A percentile compares a stretch with the other conserved stretches of the same genome.
Evolutionary conservation across 129 eudicot genomes (phyloP).

Genomic region (Erigeron canadensis): DNA sequence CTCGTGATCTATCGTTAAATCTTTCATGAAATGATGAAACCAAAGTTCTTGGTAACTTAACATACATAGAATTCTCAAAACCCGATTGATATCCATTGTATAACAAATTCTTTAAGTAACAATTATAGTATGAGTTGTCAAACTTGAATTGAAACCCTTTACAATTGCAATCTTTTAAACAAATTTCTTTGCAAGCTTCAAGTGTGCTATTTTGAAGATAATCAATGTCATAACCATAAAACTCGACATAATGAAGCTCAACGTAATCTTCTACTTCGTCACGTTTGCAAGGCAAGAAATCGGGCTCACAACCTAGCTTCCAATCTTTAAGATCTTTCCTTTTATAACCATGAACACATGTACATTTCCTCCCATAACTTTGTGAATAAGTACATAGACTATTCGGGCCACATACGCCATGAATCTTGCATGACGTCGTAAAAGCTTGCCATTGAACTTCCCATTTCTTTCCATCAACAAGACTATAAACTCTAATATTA

Average conservation of each 20-base stretch:
- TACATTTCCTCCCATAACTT: constrained; percentile 28
- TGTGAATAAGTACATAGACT: constrained; percentile 38
- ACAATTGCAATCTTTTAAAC: constrained; percentile 38
- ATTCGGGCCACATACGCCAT: constrained; percentile 50
- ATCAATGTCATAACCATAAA: constrained; percentile 39
- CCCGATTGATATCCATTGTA: constrained; percentile 38
- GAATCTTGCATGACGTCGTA: constrained; percentile 29
- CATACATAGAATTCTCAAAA: constrained; percentile 23
- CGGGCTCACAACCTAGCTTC: constrained; percentile 42
- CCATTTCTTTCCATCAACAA: constrained; percentile 24
- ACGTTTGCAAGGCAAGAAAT: constrained; percentile 16
- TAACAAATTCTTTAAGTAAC: constrained; percentile 40
- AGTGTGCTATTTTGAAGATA: constrained; percentile 29
- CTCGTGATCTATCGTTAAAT: neutral
- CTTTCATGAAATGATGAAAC: neutral
- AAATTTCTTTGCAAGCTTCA: constrained; percentile 28
- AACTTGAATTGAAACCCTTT: constrained; percentile 43
- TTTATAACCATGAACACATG: constrained; percentile 42
- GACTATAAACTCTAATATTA: constrained; percentile 46
- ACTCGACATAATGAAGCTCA: constrained; percentile 30
- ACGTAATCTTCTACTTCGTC: constrained; percentile 9
- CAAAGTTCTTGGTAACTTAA: constrained; percentile 36
- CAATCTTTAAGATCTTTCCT: constrained; percentile 32
- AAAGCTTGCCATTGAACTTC: constrained; percentile 42
- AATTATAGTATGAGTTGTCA: neutral